Conservation (phyloP, 1,284 basidiomycete genomes). For the Leccinum variabile region DNA sequence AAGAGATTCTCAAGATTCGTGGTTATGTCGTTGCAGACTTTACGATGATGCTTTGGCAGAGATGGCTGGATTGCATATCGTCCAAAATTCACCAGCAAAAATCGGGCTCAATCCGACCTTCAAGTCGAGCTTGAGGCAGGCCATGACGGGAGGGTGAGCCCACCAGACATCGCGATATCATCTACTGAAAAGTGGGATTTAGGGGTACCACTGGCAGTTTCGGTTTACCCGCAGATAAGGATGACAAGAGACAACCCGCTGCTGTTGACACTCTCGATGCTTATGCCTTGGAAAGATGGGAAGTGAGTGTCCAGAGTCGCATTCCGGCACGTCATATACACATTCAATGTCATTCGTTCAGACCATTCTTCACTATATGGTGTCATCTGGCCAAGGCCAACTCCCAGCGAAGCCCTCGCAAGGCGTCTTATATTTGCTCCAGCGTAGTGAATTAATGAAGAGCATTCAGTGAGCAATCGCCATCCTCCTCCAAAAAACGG, state of each 20-base stretch:
- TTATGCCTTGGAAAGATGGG: constrained; percentile 93
- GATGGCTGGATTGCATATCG: constrained; percentile 73
- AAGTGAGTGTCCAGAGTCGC: constrained; percentile 53
- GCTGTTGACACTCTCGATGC: constrained; percentile 72
- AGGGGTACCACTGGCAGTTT: constrained; percentile 92
- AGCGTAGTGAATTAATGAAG: constrained; percentile 87
- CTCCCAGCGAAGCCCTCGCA: constrained; percentile 70
- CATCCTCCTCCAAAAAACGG: neutral
- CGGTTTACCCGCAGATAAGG: constrained; percentile 76
- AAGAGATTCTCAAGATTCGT: constrained; percentile 6
- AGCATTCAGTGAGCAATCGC: constrained; percentile 48
- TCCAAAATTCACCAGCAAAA: constrained; percentile 61
- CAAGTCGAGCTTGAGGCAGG: constrained; percentile 79
- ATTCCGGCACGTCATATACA: neutral
- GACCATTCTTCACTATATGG: constrained; percentile 99
- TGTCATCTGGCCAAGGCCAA: constrained; percentile 83
- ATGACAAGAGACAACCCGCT: constrained; percentile 55
- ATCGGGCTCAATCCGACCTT: constrained; percentile 74
- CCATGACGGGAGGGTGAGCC: constrained; percentile 88
- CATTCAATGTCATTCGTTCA: constrained; percentile 6
- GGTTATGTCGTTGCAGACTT: constrained; percentile 45
- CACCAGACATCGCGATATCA: neutral
- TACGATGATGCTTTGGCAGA: constrained; percentile 71
- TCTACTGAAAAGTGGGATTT: constrained; percentile 14
- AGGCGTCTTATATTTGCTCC: constrained; percentile 81